These are phyloP conservation scores for Hymenoscyphus repandus DNA, from an alignment of 2,329 filamentous ascomycete genomes.

Conservation along the genomic window DNA sequence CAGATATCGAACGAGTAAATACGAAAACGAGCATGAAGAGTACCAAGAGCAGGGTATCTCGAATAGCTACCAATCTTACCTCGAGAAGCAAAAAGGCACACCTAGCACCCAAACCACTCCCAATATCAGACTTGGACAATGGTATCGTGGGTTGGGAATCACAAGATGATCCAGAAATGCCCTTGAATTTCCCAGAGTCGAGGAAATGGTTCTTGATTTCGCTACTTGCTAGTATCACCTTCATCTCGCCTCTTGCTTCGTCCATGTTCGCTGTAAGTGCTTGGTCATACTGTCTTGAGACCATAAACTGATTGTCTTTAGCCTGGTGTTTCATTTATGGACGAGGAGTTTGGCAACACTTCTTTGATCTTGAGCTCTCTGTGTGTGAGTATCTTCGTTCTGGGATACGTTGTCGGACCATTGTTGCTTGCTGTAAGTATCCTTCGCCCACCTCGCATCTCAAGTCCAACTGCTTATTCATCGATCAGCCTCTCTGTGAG, in stretches of 20 bases:
- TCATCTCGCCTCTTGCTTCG: conserved; percentile 32
- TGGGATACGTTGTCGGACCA: conserved; percentile 55
- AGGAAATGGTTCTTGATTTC: conserved; percentile 29
- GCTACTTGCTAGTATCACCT: conserved; percentile 31
- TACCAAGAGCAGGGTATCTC: conserved; percentile 21
- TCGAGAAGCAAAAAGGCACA: conserved; percentile 22
- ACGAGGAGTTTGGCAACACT: conserved; percentile 20
- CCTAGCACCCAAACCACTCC: conserved; percentile 28
- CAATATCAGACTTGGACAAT: conserved; percentile 44
- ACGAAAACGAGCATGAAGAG: conserved; percentile 14
- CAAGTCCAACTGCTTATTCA: too few relatives aligned
- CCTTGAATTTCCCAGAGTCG: conserved; percentile 44
- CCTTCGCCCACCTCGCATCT: not conserved
- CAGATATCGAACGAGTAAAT: conserved; percentile 12
- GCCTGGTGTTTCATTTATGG: conserved; percentile 33
- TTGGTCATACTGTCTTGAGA: not conserved
- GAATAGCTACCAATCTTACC: conserved; percentile 22
- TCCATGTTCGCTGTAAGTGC: conserved; percentile 37
- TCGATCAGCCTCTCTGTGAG: conserved; percentile 47
- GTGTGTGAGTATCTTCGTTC: conserved; percentile 45
- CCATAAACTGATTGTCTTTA: not conserved
- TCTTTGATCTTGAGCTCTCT: conserved; percentile 21
- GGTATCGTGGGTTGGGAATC: conserved; percentile 57
- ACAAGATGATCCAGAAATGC: conserved; percentile 52
- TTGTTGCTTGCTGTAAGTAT: conserved; percentile 42